phyloP scores from a whole-genome alignment of 495 filamentous ascomycete species.

The Tuber umbilicatum region DNA sequence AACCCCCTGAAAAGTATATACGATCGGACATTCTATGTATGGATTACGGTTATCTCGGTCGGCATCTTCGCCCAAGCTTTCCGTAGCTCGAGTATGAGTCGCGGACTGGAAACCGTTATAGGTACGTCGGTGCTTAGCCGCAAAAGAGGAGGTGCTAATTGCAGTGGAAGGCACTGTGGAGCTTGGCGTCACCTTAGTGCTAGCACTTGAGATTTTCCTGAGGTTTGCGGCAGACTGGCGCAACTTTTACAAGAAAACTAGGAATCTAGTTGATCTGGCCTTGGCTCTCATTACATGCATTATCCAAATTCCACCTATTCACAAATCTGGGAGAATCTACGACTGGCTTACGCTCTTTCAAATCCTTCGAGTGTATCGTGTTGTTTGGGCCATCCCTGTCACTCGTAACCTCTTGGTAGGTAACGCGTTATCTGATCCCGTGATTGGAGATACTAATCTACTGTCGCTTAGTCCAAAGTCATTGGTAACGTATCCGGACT shows the following conservation, averaged over 20 bases:
- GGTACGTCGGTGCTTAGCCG: conserved; percentile 20
- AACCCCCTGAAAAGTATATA: conserved; percentile 62
- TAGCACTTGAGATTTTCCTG: conserved; percentile 74
- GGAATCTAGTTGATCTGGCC: conserved; percentile 71
- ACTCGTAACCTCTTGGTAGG: conserved; percentile 72
- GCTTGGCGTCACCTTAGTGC: conserved; percentile 66
- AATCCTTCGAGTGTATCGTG: conserved; percentile 82
- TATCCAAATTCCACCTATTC: conserved; percentile 80
- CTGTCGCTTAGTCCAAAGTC: conserved; percentile 52
- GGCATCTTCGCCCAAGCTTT: conserved; percentile 68
- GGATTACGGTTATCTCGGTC: conserved; percentile 72
- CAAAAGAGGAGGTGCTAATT: conserved; percentile 1
- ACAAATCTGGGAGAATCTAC: conserved; percentile 67
- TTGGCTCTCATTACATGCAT: conserved; percentile 73
- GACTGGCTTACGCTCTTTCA: conserved; percentile 90
- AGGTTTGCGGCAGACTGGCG: conserved; percentile 74
- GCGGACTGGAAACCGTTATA: conserved; percentile 51
- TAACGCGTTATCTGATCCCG: not conserved
- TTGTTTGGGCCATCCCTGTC: conserved; percentile 81
- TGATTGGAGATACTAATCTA: conserved; percentile 16
- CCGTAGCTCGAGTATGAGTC: conserved; percentile 66
- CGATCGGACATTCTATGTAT: conserved; percentile 65
- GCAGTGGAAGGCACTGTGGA: conserved; percentile 55
- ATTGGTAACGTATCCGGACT: conserved; percentile 89
- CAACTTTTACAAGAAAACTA: conserved; percentile 61